Base-by-base conservation (phyloP, 2,329 filamentous ascomycete species). In the Sporothrix brunneoviolacea region DNA sequence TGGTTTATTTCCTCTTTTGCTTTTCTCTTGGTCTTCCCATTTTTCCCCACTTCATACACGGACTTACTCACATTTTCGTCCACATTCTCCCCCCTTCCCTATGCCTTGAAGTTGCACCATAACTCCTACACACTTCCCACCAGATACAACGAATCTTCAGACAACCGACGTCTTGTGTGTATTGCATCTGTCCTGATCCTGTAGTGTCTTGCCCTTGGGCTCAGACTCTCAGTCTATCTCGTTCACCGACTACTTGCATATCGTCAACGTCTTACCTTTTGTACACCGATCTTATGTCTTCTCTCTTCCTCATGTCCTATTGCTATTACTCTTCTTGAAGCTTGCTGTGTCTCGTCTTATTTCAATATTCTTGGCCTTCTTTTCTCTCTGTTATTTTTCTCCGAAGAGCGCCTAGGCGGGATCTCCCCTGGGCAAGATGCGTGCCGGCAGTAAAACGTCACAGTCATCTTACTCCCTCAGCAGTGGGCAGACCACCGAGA, bases 401-500 rank as follows among this genome's bases (percentile, higher is more conserved):
- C 24, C 24, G 6, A 6, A 10, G 24, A 28, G 24, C 6, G 24
- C 24, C 24, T 5, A 6, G 24, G 10, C 24, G 24, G 24, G 6
- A 5, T 28, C 24, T 49, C 15, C 38, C 16, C 38, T 15, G 8
- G 38, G 19, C n/a, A 47, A 13, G 22, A 39, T 38, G 33, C 22
- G 22, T 13, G n/a, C 22, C 21, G 18, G 8, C 13, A 16, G 8
- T 13, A 48, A 48, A 18, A 27, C 30, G 37, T 49, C 32, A 21
- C 38, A 22, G 4, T 55, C 54, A 12, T 46, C 51, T 9, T 51
- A 36, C 42, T 51, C 52, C 45, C 49, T 46, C 30, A 41, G 53
- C 42, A 52, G 48, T 48, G 48, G 36, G 33, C 52, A 44, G 52
- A 56, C 33, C 30, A 54, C 47, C 33, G 42, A 52, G 30, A 35